Conservation (phyloP, 768 basidiomycete genomes). For the Thelephora aurantiotincta region DNA sequence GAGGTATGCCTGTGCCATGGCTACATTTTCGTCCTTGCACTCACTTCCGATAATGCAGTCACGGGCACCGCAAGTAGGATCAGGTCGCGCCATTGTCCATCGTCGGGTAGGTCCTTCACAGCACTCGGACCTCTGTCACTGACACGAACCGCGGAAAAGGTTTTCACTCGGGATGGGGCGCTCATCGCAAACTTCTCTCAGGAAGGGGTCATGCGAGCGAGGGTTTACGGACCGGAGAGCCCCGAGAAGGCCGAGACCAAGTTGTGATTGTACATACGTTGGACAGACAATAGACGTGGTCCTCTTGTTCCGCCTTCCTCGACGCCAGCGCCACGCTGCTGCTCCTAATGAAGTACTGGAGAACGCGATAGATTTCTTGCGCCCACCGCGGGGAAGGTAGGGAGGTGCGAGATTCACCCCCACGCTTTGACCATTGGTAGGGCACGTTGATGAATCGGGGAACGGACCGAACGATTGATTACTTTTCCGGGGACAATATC, state of each 20-base stretch:
- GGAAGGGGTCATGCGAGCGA: slow-evolving; percentile 62
- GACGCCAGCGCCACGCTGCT: too few species aligned
- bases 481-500: too few species aligned
- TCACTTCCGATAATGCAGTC: slow-evolving; percentile 27
- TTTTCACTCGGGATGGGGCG: slow-evolving; percentile 53
- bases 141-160: slow-evolving; percentile 20
- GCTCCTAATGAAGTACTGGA: too few species aligned
- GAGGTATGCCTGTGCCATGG: slow-evolving; percentile 31
- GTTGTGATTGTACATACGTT: neutral
- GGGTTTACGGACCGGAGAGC: slow-evolving; percentile 26
- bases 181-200: slow-evolving; percentile 69
- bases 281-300: too few species aligned
- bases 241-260: slow-evolving; percentile 13
- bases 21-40: neutral
- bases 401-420: too few species aligned
- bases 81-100: slow-evolving; percentile 55
- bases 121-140: neutral
- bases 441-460: too few species aligned
- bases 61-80: slow-evolving; percentile 44
- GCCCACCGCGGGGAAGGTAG: too few species aligned
- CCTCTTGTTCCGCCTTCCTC: too few species aligned
- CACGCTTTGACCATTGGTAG: too few species aligned
- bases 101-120: slow-evolving; percentile 39
- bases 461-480: too few species aligned
- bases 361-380: too few species aligned